Percentiles rank a stretch among this genome's conserved stretches.
phyloP scores from a whole-genome alignment of 2,329 filamentous ascomycete genomes.

The Xylariaceae sp. region DNA sequence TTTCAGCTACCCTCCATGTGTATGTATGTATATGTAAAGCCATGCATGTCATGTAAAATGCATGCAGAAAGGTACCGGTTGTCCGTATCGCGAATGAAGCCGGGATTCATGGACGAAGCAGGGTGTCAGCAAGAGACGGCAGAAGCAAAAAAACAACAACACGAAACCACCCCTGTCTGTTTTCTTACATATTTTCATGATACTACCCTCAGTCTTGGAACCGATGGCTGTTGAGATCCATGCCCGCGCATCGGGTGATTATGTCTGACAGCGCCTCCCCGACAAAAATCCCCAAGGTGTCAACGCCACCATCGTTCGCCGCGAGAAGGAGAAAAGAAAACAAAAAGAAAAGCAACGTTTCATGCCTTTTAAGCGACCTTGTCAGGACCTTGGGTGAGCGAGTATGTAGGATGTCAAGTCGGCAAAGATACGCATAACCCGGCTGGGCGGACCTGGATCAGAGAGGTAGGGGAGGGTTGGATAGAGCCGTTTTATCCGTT shows the following conservation, averaged over 20 bases:
- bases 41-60: not conserved
- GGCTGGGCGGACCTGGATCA: not conserved
- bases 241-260: slow-evolving; percentile 11
- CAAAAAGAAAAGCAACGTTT: not conserved
- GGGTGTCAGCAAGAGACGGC: not conserved
- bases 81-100: not conserved
- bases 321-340: not conserved
- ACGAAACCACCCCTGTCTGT: not conserved
- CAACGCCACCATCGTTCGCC: slow-evolving; percentile 4
- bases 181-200: not conserved
- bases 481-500: slow-evolving; percentile 4
- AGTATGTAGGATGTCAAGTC: not conserved
- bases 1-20: too few relatives aligned
- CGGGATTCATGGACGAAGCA: not conserved
- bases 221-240: slow-evolving; percentile 15
- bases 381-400: too few relatives aligned
- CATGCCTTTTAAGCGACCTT: not conserved
- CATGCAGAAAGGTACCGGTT: not conserved
- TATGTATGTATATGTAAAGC: not conserved
- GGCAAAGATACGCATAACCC: not conserved
- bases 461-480: not conserved
- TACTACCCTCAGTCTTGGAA: not conserved
- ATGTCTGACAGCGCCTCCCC: slow-evolving; percentile 3
- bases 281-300: not conserved
- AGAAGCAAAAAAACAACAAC: not conserved